A percentile compares a stretch with the other conserved stretches of the same genome.
Evolutionary conservation across 306 rosid species (phyloP).

Genomic region (Boehmeria nivea): DNA sequence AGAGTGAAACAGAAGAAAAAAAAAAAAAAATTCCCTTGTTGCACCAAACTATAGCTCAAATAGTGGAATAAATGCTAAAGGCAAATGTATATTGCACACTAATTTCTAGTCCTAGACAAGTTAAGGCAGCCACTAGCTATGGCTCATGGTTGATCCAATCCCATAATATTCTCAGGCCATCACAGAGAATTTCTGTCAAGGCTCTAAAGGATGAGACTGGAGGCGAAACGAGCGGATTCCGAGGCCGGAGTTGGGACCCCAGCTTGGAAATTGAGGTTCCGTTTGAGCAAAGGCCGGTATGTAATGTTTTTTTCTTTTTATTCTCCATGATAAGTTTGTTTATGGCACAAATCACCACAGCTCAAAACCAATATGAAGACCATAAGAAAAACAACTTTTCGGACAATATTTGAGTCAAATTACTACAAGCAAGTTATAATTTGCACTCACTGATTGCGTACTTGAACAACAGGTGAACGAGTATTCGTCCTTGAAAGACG

Average conservation of each 20-base stretch:
- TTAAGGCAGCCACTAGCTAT: slow-evolving; percentile 32
- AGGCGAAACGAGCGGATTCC: slow-evolving; percentile 66
- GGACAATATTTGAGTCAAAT: slow-evolving; percentile 10
- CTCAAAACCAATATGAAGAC: too few species aligned
- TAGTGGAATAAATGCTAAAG: slow-evolving; percentile 55
- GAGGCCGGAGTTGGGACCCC: slow-evolving; percentile 80
- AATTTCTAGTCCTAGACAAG: slow-evolving; percentile 39
- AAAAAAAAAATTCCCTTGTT: slow-evolving; percentile 2
- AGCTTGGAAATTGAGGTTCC: slow-evolving; percentile 89
- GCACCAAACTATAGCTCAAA: slow-evolving; percentile 18
- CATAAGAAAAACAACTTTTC: too few species aligned
- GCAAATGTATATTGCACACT: slow-evolving; percentile 59
- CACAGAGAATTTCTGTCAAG: slow-evolving; percentile 36
- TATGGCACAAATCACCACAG: neutral
- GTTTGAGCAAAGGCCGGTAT: slow-evolving; percentile 93
- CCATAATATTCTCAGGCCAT: slow-evolving; percentile 27
- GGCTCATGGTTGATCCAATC: slow-evolving; percentile 48
- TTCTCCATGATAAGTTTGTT: neutral
- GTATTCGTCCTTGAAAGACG: slow-evolving; percentile 80
- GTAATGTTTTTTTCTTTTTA: neutral
- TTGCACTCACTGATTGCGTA: slow-evolving; percentile 8
- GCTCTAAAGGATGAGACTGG: slow-evolving; percentile 66
- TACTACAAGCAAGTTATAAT: neutral
- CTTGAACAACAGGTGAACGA: slow-evolving; percentile 69
- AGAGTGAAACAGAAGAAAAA: slow-evolving; percentile 8